A percentile compares a stretch with the other conserved stretches of the same genome.
Conservation (phyloP, 164 flowering plant genomes). For the Vitis rupestris region DNA sequence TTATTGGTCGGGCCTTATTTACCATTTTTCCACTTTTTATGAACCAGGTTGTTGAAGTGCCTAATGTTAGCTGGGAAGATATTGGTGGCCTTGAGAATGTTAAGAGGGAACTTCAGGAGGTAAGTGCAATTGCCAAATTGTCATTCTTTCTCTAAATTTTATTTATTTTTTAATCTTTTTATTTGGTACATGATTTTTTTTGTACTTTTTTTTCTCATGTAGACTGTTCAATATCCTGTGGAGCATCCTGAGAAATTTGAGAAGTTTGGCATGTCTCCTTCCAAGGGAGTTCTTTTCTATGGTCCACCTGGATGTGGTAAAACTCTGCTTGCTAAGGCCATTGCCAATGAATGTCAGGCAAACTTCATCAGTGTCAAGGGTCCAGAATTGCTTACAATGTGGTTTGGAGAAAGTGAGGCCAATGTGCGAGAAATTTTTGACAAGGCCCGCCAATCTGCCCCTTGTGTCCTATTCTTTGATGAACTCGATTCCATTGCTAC, state of each 20-base stretch:
- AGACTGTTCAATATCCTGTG: conserved; percentile 97
- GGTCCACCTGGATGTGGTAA: conserved; percentile 97
- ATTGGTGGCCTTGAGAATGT: conserved; percentile 90
- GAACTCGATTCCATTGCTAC: conserved; percentile 93
- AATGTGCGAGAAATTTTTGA: conserved; percentile 87
- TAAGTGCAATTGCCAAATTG: conserved; percentile 14
- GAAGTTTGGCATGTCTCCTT: conserved; percentile 93
- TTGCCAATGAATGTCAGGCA: conserved; percentile 89
- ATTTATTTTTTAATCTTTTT: neutral
- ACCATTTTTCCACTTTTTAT: neutral
- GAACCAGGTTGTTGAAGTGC: conserved; percentile 81
- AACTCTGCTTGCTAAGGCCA: conserved; percentile 83
- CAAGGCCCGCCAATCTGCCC: conserved; percentile 90
- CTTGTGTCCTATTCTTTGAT: conserved; percentile 87
- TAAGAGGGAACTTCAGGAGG: conserved; percentile 93
- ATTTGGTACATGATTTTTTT: neutral
- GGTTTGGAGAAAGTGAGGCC: conserved; percentile 96
- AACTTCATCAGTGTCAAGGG: conserved; percentile 90
- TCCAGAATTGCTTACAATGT: conserved; percentile 89
- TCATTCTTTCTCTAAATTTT: neutral
- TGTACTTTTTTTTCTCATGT: conserved; percentile 1
- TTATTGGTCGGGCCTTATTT: neutral
- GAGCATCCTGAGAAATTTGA: conserved; percentile 94
- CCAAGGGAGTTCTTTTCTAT: conserved; percentile 89
- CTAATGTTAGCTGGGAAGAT: conserved; percentile 80